A percentile compares a stretch with the other conserved stretches of the same genome.
Conservation (phyloP, 2,329 filamentous ascomycete species). For the Penicillium nordicum region DNA sequence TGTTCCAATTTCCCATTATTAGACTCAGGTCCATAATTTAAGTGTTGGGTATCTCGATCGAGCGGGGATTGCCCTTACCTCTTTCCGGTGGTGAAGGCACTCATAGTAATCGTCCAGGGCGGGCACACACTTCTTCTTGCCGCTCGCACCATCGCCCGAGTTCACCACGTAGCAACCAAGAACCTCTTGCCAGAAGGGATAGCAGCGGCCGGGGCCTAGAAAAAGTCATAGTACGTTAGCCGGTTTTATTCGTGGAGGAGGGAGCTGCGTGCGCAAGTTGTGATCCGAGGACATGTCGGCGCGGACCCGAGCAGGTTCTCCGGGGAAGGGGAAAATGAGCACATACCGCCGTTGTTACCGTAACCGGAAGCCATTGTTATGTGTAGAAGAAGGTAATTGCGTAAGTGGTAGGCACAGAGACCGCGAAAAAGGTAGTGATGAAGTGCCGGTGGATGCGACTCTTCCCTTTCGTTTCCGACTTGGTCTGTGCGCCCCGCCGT, state of each 20-base stretch:
- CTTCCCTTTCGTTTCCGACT: conserved; percentile 32
- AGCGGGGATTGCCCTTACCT: conserved; percentile 58
- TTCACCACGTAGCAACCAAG: conserved; percentile 98
- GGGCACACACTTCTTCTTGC: conserved; percentile 82
- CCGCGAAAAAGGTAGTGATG: conserved; percentile 23
- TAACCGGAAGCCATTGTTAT: conserved; percentile 50
- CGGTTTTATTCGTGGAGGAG: conserved; percentile 14
- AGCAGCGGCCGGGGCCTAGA: conserved; percentile 74
- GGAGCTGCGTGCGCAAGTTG: conserved; percentile 18
- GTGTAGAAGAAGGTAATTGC: conserved; percentile 19
- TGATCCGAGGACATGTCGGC: conserved; percentile 13
- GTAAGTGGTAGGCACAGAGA: conserved; percentile 20
- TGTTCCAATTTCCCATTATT: conserved; percentile 2
- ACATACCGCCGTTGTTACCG: conserved; percentile 54
- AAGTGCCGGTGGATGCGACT: conserved; percentile 31
- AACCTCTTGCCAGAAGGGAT: conserved; percentile 99
- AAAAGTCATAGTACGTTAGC: conserved; percentile 23
- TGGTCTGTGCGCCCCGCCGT: conserved; percentile 30
- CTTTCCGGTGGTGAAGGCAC: conserved; percentile 97
- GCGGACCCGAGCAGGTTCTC: conserved; percentile 6
- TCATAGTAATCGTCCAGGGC: conserved; percentile 96
- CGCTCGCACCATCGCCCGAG: conserved; percentile 72
- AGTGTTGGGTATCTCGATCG: background rate
- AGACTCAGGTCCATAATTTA: background rate
- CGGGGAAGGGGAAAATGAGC: background rate